These are phyloP conservation scores for Pseudozyma sp. DNA, from an alignment of 1,284 basidiomycete genomes.

Conservation along the genomic window DNA sequence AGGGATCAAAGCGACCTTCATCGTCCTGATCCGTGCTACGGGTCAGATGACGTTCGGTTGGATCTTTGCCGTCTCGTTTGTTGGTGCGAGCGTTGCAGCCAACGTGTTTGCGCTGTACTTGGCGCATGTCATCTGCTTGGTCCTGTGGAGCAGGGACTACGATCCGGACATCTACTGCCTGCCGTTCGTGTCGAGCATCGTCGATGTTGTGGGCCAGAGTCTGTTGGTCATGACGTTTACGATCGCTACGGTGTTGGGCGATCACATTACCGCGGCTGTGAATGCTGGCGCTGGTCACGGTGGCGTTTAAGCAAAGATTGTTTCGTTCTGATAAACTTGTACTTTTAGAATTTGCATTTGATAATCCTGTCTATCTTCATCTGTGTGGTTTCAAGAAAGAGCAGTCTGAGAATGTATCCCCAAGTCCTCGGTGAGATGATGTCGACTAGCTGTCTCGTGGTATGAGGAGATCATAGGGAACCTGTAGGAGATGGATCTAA, in stretches of 20 bases:
- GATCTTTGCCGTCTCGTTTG: constrained; percentile 52
- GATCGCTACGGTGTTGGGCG: constrained; percentile 68
- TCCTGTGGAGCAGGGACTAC: constrained; percentile 82
- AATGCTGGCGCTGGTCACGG: constrained; percentile 54
- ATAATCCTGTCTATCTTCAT: no score
- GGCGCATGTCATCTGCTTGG: constrained; percentile 78
- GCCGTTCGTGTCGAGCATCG: constrained; percentile 87
- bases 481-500: no score
- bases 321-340: constrained; percentile 6
- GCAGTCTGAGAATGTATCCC: no score
- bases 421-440: no score
- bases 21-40: constrained; percentile 45
- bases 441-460: no score
- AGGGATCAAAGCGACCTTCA: constrained; percentile 51
- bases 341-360: no score
- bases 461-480: no score
- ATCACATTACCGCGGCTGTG: constrained; percentile 48
- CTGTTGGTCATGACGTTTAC: constrained; percentile 75
- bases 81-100: constrained; percentile 19
- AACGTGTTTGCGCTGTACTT: constrained; percentile 75
- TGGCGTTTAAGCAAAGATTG: constrained; percentile 12
- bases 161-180: constrained; percentile 90
- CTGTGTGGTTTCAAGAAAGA: no score
- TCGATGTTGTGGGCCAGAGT: constrained; percentile 90
- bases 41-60: constrained; percentile 60